Evolutionary conservation across 306 rosid genomes (phyloP), one percentile per base, ranked within the genome.

Genomic region (Prunus mume): DNA sequence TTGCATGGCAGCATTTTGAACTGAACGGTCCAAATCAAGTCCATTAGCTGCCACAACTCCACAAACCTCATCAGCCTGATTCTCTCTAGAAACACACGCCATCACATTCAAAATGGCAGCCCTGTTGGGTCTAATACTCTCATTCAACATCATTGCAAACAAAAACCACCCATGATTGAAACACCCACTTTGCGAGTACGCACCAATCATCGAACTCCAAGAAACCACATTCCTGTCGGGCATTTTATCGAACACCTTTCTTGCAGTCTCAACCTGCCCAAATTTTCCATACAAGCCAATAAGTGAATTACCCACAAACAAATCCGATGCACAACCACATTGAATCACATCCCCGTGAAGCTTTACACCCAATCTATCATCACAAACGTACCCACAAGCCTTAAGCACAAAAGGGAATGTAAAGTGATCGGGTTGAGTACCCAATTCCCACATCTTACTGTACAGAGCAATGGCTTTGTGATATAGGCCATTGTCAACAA

Each of bases 161-260:
- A 86, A 67, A 3, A 11, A 51, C 4, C 60, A 11, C 14, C 85
- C 89, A 51, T 69, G 62, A 4, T 60, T 18, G 30, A 30, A 74
- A 47, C 58, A 61, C 68, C 83, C 79, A 52, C 52, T 83, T 51
- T 80, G 83, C 3, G 74, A 74, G 49, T 45, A 80, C 6, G 71
- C 81, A 54, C 89, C 86, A 60, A 86, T 80, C 45, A 83, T 70
- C 19, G 89, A 83, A 76, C 89, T 86, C 89, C 87, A 80, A 20
- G 87, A 80, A 54, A 83, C 85, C 9, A 77, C 73, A 83, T 54
- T 86, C 51, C 50, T 83, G 12, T 61, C 41, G 28, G 34, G 83
- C 75, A 86, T 81, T 49, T 52, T 43, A 51, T 83, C 84, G 64
- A 86, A 86, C 62, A 83, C 78, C 30, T 72, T 63, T 34, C 63